Percentiles rank a stretch among this genome's conserved stretches.
phyloP scores from a whole-genome alignment of 2,329 filamentous ascomycete genomes.

The Fusarium hainanense region DNA sequence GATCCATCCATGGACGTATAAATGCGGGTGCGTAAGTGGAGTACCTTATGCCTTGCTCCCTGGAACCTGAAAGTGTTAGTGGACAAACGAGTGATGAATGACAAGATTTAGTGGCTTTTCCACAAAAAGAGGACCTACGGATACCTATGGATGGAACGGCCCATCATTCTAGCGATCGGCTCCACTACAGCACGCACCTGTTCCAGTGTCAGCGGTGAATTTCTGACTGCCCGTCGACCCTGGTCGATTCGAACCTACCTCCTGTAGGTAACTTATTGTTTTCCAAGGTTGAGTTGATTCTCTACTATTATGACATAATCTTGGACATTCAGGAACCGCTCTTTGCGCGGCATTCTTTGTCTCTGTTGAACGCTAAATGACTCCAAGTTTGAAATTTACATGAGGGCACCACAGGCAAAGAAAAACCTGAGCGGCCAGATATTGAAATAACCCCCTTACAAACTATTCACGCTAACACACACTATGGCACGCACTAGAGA shows the following conservation, averaged over 20 bases:
- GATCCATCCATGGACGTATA: constrained; percentile 6
- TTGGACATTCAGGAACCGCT: neutral
- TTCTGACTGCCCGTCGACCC: neutral
- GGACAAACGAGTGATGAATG: constrained; percentile 14
- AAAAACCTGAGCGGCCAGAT: neutral
- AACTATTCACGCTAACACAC: constrained; percentile 19
- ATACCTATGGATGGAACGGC: neutral
- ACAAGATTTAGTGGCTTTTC: constrained; percentile 30
- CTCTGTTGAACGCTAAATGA: neutral
- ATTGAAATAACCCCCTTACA: constrained; percentile 7
- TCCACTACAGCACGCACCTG: constrained; percentile 20
- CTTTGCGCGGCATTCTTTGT: neutral
- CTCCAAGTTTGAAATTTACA: neutral
- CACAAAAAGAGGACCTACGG: neutral
- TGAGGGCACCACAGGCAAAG: neutral
- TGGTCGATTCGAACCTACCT: neutral
- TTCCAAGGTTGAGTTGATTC: constrained; percentile 9
- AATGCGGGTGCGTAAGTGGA: constrained; percentile 26
- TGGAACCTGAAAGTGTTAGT: constrained; percentile 1
- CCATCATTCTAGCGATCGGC: constrained; percentile 5
- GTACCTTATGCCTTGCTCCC: constrained; percentile 9
- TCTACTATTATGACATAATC: constrained; percentile 3
- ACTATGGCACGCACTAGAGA: constrained; percentile 16
- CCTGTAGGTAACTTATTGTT: neutral
- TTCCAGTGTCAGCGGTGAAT: constrained; percentile 17